phyloP scores from a whole-genome alignment of 2,329 filamentous ascomycete genomes.

The Conoideocrella luteorostrata region DNA sequence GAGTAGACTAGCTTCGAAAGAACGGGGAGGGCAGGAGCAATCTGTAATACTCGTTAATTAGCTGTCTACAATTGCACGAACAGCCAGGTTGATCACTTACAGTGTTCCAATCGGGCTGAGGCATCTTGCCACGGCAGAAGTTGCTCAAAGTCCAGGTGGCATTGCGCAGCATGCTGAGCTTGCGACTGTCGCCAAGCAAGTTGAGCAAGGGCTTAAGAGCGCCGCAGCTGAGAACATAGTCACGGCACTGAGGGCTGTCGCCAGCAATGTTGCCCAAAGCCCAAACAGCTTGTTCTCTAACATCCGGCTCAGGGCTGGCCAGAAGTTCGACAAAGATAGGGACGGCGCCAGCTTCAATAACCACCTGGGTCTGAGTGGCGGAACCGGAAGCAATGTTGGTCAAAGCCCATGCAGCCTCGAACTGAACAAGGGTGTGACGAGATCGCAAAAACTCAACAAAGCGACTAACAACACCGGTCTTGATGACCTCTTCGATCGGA shows the following conservation, averaged over 20 bases:
- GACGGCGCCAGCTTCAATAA: slow-evolving; percentile 95
- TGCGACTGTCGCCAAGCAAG: slow-evolving; percentile 92
- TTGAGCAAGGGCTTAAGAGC: slow-evolving; percentile 85
- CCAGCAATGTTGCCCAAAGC: slow-evolving; percentile 97
- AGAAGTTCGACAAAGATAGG: slow-evolving; percentile 97
- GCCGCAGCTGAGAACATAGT: slow-evolving; percentile 88
- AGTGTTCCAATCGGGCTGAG: slow-evolving; percentile 95
- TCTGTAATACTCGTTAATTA: slow-evolving; percentile 55
- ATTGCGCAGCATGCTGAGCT: slow-evolving; percentile 98
- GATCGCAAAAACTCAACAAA: slow-evolving; percentile 98
- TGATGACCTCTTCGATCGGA: slow-evolving; percentile 97
- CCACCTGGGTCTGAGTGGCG: slow-evolving; percentile 94
- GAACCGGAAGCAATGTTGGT: slow-evolving; percentile 99
- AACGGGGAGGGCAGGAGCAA: slow-evolving; percentile 87
- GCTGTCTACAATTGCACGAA: too few relatives aligned
- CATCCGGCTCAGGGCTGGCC: slow-evolving; percentile 92
- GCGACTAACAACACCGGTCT: slow-evolving; percentile 93
- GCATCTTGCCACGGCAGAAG: slow-evolving; percentile 99
- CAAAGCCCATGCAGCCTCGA: slow-evolving; percentile 97
- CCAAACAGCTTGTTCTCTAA: slow-evolving; percentile 97
- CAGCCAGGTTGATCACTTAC: slow-evolving; percentile 44
- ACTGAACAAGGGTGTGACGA: slow-evolving; percentile 95
- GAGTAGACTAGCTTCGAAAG: slow-evolving; percentile 97
- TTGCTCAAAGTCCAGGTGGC: slow-evolving; percentile 99
- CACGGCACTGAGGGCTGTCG: slow-evolving; percentile 94